Percentiles rank a stretch among this genome's conserved stretches.
These are phyloP conservation scores for Talaromyces sp. DNA, from an alignment of 2,329 filamentous ascomycete genomes.

Conservation along the genomic window DNA sequence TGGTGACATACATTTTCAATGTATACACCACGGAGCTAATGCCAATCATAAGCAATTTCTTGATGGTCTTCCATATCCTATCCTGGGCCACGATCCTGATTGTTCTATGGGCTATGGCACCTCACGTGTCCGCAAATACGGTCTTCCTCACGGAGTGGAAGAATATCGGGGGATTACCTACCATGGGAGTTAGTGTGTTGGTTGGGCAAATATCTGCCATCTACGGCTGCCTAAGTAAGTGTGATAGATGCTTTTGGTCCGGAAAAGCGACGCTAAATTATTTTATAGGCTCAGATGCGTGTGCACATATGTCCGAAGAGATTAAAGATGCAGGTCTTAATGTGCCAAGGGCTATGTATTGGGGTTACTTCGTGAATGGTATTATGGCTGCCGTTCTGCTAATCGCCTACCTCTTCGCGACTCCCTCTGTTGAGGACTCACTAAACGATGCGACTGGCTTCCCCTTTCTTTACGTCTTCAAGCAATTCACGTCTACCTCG, in stretches of 20 bases:
- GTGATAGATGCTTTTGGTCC: not conserved
- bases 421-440: constrained; percentile 28
- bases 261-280: constrained; percentile 1
- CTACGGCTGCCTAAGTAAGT: constrained; percentile 24
- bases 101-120: constrained; percentile 28
- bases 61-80: constrained; percentile 33
- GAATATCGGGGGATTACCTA: constrained; percentile 35
- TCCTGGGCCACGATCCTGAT: constrained; percentile 30
- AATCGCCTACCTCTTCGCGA: constrained; percentile 31
- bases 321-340: constrained; percentile 42
- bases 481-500: constrained; percentile 17
- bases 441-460: constrained; percentile 39
- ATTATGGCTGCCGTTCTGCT: constrained; percentile 40
- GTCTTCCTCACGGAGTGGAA: constrained; percentile 33
- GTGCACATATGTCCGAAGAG: constrained; percentile 43
- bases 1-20: constrained; percentile 41
- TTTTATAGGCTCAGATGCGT: constrained; percentile 22
- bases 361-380: constrained; percentile 42
- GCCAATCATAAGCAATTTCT: constrained; percentile 31
- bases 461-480: constrained; percentile 46
- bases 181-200: constrained; percentile 29
- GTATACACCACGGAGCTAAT: constrained; percentile 27
- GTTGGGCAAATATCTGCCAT: constrained; percentile 33
- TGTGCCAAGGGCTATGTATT: constrained; percentile 43
- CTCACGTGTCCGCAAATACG: constrained; percentile 19